Base-by-base conservation (phyloP, 116 monocot genomes). In the Phalaenopsis hybrid region DNA sequence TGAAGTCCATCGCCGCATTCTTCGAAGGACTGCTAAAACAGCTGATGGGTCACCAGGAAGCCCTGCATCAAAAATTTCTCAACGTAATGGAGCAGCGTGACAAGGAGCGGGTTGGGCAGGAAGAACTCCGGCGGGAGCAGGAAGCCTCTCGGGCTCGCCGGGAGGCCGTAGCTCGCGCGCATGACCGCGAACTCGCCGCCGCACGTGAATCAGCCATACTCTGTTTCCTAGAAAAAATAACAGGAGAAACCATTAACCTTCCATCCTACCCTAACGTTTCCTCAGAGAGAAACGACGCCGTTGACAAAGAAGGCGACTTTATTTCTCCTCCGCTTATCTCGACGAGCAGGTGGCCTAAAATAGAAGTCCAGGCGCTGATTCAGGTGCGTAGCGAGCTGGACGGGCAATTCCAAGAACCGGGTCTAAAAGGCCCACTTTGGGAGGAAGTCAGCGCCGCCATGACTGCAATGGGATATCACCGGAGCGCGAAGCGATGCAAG, bases 401-500 rank as follows among this genome's bases (percentile, higher is more conserved):
- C 76, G 1, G 85, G 79, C 86, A 90, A 77, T 95, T 95, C 79
- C 95, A 98, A 82, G 98, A 98, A 28, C 92, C 93, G 0, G 95
- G 95, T 5, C 78, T 95, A 63, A 98, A 98, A 75, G 98, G 93
- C 6, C 98, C 95, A 2, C 88, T 98, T 4, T 98, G 98, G 98
- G 98, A 98, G 84, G 98, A 98, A 83, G 95, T 94, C 75, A 95
- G 93, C 86, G 21, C 85, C 49, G 76, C 80, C 33, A 98, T 95
- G 98, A 80, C 80, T 33, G 57, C 86, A 10, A 33, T 92, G 83
- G 95, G 98, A 15, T 98, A 94, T 74, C 58, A 57, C 11, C 65
- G 98, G 81, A 95, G 87, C 80, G 84, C 98, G 9, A 98, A 98
- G 89, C 68, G 98, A 31, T 98, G 98, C 90, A 98, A 98, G 84